Percentiles rank a stretch among this genome's conserved stretches.
These are phyloP conservation scores for Xerocomus spinulosus DNA, from an alignment of 768 basidiomycete species.

Conservation along the genomic window DNA sequence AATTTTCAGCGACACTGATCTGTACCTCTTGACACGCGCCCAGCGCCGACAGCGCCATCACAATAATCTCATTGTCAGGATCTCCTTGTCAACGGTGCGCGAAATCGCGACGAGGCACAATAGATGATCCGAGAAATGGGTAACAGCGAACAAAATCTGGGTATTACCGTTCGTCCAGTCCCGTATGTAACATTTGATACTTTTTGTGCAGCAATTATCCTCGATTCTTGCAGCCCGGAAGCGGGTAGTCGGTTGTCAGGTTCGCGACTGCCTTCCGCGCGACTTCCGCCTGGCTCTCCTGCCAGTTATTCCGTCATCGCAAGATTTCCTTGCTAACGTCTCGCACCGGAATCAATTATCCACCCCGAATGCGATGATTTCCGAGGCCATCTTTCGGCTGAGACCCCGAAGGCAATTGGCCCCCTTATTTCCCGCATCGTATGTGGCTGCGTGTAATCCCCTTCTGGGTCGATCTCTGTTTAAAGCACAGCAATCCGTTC, in stretches of 20 bases:
- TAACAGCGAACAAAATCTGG: slow-evolving; percentile 2
- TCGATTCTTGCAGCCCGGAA: slow-evolving; percentile 1
- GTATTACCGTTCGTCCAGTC: not conserved
- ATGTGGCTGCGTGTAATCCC: slow-evolving; percentile 24
- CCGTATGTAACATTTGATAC: not conserved
- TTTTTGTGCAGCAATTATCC: slow-evolving; percentile 3
- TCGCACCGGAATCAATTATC: slow-evolving; percentile 19
- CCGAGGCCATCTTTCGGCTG: slow-evolving; percentile 17
- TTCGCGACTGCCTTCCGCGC: slow-evolving; percentile 13
- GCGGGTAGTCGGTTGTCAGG: slow-evolving; percentile 8
- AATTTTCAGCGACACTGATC: slow-evolving; percentile 2
- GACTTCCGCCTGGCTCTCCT: slow-evolving; percentile 17
- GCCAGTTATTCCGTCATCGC: slow-evolving; percentile 19
- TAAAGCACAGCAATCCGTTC: slow-evolving; percentile 20
- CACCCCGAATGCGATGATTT: slow-evolving; percentile 7
- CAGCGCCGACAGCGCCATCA: slow-evolving; percentile 2
- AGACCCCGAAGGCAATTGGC: slow-evolving; percentile 15
- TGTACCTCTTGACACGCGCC: not conserved
- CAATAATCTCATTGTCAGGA: too few relatives aligned
- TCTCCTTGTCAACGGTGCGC: not conserved
- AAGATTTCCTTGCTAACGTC: not conserved
- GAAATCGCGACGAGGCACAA: not conserved
- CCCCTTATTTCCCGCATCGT: slow-evolving; percentile 20
- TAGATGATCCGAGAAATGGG: not conserved
- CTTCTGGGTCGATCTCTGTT: slow-evolving; percentile 28